Percentiles rank a stretch among this genome's conserved stretches.
Conservation (phyloP, 768 basidiomycete species). For the Mycena amicta region DNA sequence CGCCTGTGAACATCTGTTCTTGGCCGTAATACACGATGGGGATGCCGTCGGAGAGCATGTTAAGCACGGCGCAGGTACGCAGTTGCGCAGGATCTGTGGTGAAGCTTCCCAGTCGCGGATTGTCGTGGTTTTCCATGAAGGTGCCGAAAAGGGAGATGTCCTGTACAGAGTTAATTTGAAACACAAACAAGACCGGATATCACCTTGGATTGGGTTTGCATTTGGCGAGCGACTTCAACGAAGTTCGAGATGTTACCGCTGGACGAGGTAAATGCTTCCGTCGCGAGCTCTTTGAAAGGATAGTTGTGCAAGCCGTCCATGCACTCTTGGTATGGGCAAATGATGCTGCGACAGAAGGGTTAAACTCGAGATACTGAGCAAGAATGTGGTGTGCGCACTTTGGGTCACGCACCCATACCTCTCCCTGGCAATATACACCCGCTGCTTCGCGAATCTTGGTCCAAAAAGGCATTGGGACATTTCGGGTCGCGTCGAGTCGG, state of each 20-base stretch:
- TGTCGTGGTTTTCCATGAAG: slow-evolving; percentile 62
- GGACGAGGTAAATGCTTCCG: slow-evolving; percentile 50
- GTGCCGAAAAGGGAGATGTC: slow-evolving; percentile 43
- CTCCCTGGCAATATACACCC: slow-evolving; percentile 65
- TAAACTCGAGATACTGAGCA: neutral
- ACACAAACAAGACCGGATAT: neutral
- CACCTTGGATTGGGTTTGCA: slow-evolving; percentile 41
- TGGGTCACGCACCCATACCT: slow-evolving; percentile 48
- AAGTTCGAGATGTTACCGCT: slow-evolving; percentile 42
- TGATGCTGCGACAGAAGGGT: slow-evolving; percentile 18
- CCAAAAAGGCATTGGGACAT: slow-evolving; percentile 61
- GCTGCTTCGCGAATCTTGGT: slow-evolving; percentile 51
- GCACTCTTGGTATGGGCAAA: slow-evolving; percentile 40
- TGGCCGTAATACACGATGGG: slow-evolving; percentile 65
- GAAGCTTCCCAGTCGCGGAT: slow-evolving; percentile 54
- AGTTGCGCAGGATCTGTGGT: slow-evolving; percentile 44
- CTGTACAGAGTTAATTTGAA: slow-evolving; percentile 12
- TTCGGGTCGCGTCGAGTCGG: slow-evolving; percentile 55
- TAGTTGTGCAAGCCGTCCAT: slow-evolving; percentile 56
- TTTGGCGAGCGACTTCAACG: slow-evolving; percentile 24
- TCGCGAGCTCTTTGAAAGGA: slow-evolving; percentile 50
- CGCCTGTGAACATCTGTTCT: slow-evolving; percentile 54
- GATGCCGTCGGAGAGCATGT: slow-evolving; percentile 61
- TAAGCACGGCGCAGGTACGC: slow-evolving; percentile 3
- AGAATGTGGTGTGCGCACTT: slow-evolving; percentile 31